Base-by-base conservation (phyloP, 2,329 filamentous ascomycete species). In the Blumeria hordei region DNA sequence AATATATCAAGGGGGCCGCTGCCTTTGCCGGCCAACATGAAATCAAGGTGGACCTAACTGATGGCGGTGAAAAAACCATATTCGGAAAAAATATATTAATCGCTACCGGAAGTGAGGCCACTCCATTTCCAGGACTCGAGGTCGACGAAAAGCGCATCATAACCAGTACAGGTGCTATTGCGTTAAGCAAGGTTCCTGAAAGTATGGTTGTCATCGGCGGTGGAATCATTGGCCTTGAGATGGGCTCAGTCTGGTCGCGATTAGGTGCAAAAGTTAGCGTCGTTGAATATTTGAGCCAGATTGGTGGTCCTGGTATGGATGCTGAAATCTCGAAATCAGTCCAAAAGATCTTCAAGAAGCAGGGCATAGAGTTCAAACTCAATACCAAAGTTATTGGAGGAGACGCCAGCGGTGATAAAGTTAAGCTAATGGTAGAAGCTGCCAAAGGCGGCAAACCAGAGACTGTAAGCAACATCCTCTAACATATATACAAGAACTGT, bases 111-210 rank as follows among this genome's bases (percentile, higher is more conserved):
- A 90, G 83, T 64, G 92, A 98, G 72, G 80, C 88, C 52, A 95
- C 92, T 52, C 92, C 90, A 33, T 98, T 98, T 76, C 92, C 92
- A 45, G 92, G 92, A 55, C 76, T 98, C 60, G 84, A 87, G 66
- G 85, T 98, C 65, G 92, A 98, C 66, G 92, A 98, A 80, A 87
- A 95, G 82, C 85, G 85, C 69, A 87, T 98, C 64, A 80, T 98
- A 66, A 94, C 88, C 64, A 95, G 88, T 74, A 98, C 92, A 54
- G 92, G 92, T 61, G 92, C 92, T 61, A 83, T 98, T 66, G 77
- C 88, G 43, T 76, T 98, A 58, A 76, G 86, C 64, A 78, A 94
- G 74, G 85, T 98, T 39, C 92, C 92, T 45, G 88, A 95, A 76
- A 92, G 85, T 72, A 83, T 98, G 85, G 75, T 93, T 60, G 92